A percentile compares a stretch with the other conserved stretches of the same genome.
Evolutionary conservation across 2,329 filamentous ascomycete species (phyloP).

Genomic region (Leptosphaerulina australis): DNA sequence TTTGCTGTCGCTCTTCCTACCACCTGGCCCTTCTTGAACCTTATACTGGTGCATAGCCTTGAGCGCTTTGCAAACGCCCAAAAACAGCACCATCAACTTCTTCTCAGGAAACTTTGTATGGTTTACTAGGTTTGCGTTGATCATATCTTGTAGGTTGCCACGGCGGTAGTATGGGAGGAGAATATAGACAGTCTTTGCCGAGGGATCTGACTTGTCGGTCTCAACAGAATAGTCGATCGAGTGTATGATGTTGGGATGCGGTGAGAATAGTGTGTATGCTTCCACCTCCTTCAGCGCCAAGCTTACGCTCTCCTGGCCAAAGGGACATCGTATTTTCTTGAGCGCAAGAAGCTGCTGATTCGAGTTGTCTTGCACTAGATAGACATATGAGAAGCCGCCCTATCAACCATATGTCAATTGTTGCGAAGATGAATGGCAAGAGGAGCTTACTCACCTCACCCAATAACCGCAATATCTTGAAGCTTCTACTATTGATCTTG

Average conservation of each 20-base stretch:
- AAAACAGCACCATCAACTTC: slow-evolving; percentile 84
- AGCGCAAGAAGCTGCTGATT: slow-evolving; percentile 87
- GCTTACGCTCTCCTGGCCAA: slow-evolving; percentile 93
- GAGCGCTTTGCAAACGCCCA: slow-evolving; percentile 88
- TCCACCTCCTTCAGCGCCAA: slow-evolving; percentile 97
- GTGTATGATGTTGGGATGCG: slow-evolving; percentile 84
- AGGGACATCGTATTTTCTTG: slow-evolving; percentile 98
- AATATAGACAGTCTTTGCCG: slow-evolving; percentile 93
- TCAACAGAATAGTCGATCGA: slow-evolving; percentile 82
- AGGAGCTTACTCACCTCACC: slow-evolving; percentile 73
- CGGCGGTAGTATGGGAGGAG: slow-evolving; percentile 92
- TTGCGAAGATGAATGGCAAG: not conserved
- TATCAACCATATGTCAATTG: slow-evolving; percentile 44
- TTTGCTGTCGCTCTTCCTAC: slow-evolving; percentile 57
- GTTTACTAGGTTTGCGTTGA: slow-evolving; percentile 98
- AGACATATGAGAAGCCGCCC: slow-evolving; percentile 99
- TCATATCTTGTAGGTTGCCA: slow-evolving; percentile 95
- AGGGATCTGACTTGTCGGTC: slow-evolving; percentile 69
- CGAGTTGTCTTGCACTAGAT: slow-evolving; percentile 91
- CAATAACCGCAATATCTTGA: slow-evolving; percentile 92
- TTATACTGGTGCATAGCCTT: slow-evolving; percentile 91
- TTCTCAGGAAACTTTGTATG: slow-evolving; percentile 88
- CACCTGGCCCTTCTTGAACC: slow-evolving; percentile 63
- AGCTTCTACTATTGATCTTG: slow-evolving; percentile 92
- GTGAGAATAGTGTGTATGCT: slow-evolving; percentile 88